Evolutionary conservation across 257 asterid genomes (phyloP).

Genomic region (Linaria vulgaris): DNA sequence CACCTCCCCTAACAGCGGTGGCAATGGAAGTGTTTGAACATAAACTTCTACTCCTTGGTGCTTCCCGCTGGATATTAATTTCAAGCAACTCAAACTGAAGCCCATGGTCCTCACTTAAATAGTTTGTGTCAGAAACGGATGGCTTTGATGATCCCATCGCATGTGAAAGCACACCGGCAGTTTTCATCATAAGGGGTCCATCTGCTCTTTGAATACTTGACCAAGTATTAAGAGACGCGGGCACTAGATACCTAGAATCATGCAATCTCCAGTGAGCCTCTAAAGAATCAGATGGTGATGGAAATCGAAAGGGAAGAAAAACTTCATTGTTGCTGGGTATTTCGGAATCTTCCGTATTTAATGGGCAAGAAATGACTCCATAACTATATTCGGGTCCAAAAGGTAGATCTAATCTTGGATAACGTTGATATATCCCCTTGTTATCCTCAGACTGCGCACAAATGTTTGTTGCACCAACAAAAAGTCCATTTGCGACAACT

Average conservation of each 20-base stretch:
- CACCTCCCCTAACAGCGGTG: conserved; percentile 28
- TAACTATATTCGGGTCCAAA: conserved; percentile 55
- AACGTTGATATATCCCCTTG: conserved; percentile 23
- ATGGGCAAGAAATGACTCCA: conserved; percentile 69
- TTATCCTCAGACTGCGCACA: too few species aligned
- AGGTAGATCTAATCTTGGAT: conserved; percentile 28
- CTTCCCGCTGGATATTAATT: conserved; percentile 30
- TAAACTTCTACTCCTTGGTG: conserved; percentile 29
- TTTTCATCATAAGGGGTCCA: conserved; percentile 31
- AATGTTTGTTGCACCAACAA: conserved; percentile 24
- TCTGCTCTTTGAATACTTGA: conserved; percentile 31
- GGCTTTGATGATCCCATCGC: conserved; percentile 28
- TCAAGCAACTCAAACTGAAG: conserved; percentile 42
- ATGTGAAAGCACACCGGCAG: conserved; percentile 24
- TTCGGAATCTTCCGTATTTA: conserved; percentile 68
- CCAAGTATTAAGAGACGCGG: conserved; percentile 39
- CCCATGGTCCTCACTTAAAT: conserved; percentile 31
- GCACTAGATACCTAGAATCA: conserved; percentile 36
- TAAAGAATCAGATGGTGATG: too few species aligned
- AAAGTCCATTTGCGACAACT: conserved; percentile 32
- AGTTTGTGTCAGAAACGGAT: conserved; percentile 18
- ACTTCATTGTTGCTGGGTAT: conserved; percentile 85
- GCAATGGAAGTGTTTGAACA: conserved; percentile 24
- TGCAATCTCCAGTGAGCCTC: conserved; percentile 35
- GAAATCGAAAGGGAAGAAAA: conserved; percentile 61